Evolutionary conservation across 768 basidiomycete genomes (phyloP).

Genomic region (Russula vinacea): DNA sequence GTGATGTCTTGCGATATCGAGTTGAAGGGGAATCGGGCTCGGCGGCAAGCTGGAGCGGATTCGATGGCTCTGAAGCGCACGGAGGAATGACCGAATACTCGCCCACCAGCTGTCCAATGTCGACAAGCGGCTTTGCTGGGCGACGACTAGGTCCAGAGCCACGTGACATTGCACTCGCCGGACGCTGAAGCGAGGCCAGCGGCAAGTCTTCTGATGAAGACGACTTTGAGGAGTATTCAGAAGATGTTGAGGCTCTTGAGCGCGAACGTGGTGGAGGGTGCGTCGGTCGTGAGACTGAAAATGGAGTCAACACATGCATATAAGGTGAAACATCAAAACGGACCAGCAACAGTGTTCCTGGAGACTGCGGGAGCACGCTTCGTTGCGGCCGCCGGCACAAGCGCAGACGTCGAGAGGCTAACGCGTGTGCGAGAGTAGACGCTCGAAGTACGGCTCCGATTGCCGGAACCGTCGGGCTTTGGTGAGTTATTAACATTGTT

Average conservation of each 20-base stretch:
- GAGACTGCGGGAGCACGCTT: conserved; percentile 45
- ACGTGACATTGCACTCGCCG: conserved; percentile 53
- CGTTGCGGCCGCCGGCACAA: conserved; percentile 51
- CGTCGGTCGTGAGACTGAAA: not conserved
- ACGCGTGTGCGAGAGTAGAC: conserved; percentile 43
- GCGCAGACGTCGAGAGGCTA: conserved; percentile 57
- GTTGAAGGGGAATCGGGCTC: conserved; percentile 1
- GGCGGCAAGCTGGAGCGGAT: not conserved
- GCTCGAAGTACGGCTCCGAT: conserved; percentile 16
- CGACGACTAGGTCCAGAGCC: conserved; percentile 33
- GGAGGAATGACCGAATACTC: conserved; percentile 1
- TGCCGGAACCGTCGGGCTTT: conserved; percentile 10
- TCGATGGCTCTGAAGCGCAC: conserved; percentile 8
- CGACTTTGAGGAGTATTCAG: conserved; percentile 34
- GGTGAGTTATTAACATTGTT: not conserved
- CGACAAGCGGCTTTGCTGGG: conserved; percentile 47
- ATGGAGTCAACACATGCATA: not conserved
- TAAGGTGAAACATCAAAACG: not conserved
- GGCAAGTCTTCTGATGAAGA: conserved; percentile 61
- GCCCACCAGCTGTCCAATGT: conserved; percentile 32
- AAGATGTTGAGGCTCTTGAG: conserved; percentile 30
- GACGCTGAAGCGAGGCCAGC: conserved; percentile 59
- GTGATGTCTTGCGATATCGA: conserved; percentile 25
- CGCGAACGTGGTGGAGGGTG: conserved; percentile 26
- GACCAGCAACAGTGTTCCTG: conserved; percentile 19